Conservation (phyloP, 2,329 filamentous ascomycete genomes). For the Nemania sp. region DNA sequence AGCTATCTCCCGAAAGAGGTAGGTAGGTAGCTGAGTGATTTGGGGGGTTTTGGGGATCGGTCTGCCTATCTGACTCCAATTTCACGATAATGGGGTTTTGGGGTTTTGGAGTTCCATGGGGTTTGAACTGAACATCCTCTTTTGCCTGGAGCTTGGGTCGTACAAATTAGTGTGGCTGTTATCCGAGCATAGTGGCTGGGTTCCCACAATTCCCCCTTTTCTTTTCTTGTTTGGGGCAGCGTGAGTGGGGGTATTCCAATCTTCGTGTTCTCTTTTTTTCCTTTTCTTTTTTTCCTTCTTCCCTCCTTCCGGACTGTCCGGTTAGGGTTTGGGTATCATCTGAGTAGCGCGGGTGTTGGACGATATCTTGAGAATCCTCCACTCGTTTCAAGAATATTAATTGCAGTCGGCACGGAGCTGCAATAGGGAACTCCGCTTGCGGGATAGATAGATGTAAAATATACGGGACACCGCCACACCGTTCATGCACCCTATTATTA, state of each 20-base stretch:
- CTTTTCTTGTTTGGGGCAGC: background rate
- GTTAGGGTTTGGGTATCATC: background rate
- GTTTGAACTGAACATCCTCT: background rate
- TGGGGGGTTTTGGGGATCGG: background rate
- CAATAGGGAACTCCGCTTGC: constrained; percentile 7
- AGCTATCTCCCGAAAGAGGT: constrained; percentile 16
- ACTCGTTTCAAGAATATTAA: constrained; percentile 1
- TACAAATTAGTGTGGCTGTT: background rate
- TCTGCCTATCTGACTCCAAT: background rate
- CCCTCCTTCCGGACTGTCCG: no score
- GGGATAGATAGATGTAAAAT: background rate
- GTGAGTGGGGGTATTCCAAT: no score
- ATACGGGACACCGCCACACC: background rate
- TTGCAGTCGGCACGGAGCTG: constrained; percentile 6
- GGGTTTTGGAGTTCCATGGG: constrained; percentile 4
- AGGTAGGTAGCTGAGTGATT: constrained; percentile 4
- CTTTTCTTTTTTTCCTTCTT: no score
- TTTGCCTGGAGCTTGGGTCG: no score
- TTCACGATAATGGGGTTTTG: constrained; percentile 4
- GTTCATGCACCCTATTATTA: background rate
- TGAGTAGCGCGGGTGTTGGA: no score
- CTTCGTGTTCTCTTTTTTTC: no score
- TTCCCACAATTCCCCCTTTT: background rate
- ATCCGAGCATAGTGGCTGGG: background rate
- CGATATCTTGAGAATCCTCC: background rate